Evolutionary conservation across 2,329 filamentous ascomycete species (phyloP), one percentile per base, ranked within the genome.

Genomic region (Diatrype stigma): DNA sequence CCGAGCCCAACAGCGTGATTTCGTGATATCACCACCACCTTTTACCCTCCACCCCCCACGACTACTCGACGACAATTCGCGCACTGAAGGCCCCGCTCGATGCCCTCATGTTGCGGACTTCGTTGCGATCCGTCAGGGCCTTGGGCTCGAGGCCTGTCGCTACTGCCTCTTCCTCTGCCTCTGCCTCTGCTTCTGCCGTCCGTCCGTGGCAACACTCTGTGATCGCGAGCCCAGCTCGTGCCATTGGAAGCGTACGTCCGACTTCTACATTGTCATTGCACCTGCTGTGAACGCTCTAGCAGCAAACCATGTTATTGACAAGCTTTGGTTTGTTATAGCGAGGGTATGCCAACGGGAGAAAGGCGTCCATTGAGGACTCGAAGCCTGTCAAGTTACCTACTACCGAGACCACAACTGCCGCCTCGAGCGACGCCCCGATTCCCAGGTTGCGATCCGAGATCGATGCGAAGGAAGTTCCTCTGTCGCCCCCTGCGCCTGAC

Each of bases 31-130:
- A n/a, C n/a, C n/a, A n/a, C 46, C 46, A 3, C 35, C 38, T 49
- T 34, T 22, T 38, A 35, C n/a, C 14, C 30, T 34, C 56, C 61
- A 54, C 48, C 49, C 51, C 55, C 30, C 14, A 7, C n/a, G n/a
- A n/a, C n/a, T n/a, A n/a, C n/a, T n/a, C n/a, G n/a, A n/a, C n/a
- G n/a, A n/a, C n/a, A n/a, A n/a, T n/a, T n/a, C n/a, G n/a, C n/a
- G n/a, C n/a, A n/a, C n/a, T n/a, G n/a, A n/a, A n/a, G n/a, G n/a
- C n/a, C n/a, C 50, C 49, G 34, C 55, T 62, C 63, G 70, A 76
- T 74, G 75, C 73, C 73, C 75, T 76, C 76, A 86, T 86, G 83
- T 79, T 86, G 80, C 83, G 82, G 76, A 81, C 80, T 70, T 85
- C 82, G 71, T 73, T 86, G 75, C 81, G 78, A 75, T 83, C 82